Percentiles rank a stretch among this genome's conserved stretches.
phyloP scores from a whole-genome alignment of 305 asterid genomes.

The Fraxinus angustifolia region DNA sequence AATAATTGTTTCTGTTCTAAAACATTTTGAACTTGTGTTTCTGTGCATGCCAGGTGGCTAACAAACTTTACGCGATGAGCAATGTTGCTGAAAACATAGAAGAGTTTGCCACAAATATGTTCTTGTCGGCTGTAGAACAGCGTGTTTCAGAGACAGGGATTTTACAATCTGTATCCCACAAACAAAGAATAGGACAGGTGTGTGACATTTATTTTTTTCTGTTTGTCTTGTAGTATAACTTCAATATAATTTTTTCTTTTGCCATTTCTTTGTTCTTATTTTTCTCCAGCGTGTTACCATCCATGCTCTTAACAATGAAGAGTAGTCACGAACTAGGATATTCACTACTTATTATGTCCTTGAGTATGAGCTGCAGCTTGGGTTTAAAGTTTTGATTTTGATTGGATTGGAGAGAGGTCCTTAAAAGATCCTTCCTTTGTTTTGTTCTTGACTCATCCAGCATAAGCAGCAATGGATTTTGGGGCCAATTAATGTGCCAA shows the following conservation, averaged over 20 bases:
- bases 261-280: background rate
- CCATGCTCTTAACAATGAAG: background rate
- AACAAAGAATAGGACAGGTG: conserved; percentile 63
- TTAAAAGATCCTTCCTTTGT: background rate
- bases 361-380: background rate
- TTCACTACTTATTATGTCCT: background rate
- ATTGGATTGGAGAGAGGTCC: background rate
- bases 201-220: background rate
- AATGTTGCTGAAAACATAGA: conserved; percentile 71
- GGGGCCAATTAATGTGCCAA: background rate
- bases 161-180: conserved; percentile 44
- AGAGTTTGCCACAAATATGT: conserved; percentile 71
- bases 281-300: background rate
- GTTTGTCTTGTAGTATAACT: background rate
- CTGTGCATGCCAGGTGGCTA: conserved; percentile 68
- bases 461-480: background rate
- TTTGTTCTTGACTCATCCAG: background rate
- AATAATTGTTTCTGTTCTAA: conserved; percentile 22
- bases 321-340: background rate
- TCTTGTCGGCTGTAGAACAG: conserved; percentile 68
- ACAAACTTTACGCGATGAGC: conserved; percentile 64
- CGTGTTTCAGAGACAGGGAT: conserved; percentile 44
- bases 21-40: conserved; percentile 15
- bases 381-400: background rate
- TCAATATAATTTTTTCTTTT: conserved; percentile 8